phyloP scores from a whole-genome alignment of 2,329 filamentous ascomycete genomes.

The Fusarium virguliforme region DNA sequence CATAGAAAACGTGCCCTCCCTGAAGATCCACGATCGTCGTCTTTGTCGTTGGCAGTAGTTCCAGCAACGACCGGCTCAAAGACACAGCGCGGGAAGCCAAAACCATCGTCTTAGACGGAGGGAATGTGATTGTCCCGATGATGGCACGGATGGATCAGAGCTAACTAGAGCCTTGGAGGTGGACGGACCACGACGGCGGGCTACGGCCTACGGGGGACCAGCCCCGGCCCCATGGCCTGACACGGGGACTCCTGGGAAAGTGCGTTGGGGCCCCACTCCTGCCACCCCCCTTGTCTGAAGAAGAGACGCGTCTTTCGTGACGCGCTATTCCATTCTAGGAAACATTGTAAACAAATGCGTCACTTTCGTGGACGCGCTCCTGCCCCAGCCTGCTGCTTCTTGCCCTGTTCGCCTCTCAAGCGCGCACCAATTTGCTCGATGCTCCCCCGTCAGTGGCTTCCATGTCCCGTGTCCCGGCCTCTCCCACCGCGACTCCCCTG shows the following conservation, averaged over 20 bases:
- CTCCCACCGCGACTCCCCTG: conserved; percentile 25
- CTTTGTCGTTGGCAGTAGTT: conserved; percentile 39
- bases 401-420: conserved; percentile 13
- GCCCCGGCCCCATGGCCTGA: conserved; percentile 46
- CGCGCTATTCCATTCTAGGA: conserved; percentile 50
- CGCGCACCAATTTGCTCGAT: conserved; percentile 33
- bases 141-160: conserved; percentile 43
- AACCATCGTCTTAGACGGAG: conserved; percentile 29
- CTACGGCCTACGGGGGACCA: conserved; percentile 41
- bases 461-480: conserved; percentile 30
- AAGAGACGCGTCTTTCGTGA: conserved; percentile 56
- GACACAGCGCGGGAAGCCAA: conserved; percentile 21
- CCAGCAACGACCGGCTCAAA: background rate
- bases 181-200: conserved; percentile 39
- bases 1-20: conserved; percentile 37
- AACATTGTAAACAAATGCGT: conserved; percentile 60
- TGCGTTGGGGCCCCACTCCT: conserved; percentile 35
- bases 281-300: conserved; percentile 45
- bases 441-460: conserved; percentile 23
- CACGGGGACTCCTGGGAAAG: conserved; percentile 35
- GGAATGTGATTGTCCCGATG: conserved; percentile 49
- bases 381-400: conserved; percentile 39
- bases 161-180: conserved; percentile 35
- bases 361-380: conserved; percentile 47
- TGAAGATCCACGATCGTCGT: conserved; percentile 37